phyloP scores from a whole-genome alignment of 805 yeast genomes.

The Cyberlindnera misumaiensis region DNA sequence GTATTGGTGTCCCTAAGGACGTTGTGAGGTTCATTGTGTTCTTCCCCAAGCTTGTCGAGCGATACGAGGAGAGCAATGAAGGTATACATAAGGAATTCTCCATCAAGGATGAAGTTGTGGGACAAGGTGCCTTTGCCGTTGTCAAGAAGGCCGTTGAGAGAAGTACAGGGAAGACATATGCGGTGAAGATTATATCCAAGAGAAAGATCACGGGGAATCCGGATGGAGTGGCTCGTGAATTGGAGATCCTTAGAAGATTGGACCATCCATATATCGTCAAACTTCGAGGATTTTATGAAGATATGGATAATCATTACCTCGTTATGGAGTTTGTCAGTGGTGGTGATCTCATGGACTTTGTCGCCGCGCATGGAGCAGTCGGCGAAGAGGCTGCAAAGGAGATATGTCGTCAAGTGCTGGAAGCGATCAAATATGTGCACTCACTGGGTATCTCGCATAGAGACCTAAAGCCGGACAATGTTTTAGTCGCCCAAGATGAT shows the following conservation, averaged over 20 bases:
- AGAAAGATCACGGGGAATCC: conserved; percentile 72
- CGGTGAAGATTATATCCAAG: conserved; percentile 84
- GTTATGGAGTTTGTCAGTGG: conserved; percentile 96
- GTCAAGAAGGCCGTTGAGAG: conserved; percentile 89
- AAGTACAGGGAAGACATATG: conserved; percentile 75
- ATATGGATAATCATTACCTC: conserved; percentile 68
- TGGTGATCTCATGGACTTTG: conserved; percentile 97
- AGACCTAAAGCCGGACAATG: conserved; percentile 94
- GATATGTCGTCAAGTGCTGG: conserved; percentile 74
- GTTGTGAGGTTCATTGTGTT: conserved; percentile 42
- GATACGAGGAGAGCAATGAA: conserved; percentile 13
- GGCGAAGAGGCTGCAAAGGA: conserved; percentile 89
- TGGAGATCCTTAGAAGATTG: conserved; percentile 68
- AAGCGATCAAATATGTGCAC: conserved; percentile 85
- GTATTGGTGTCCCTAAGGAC: conserved; percentile 76
- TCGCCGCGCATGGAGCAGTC: conserved; percentile 84
- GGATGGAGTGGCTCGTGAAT: conserved; percentile 69
- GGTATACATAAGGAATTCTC: conserved; percentile 70
- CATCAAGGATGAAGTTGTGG: conserved; percentile 77
- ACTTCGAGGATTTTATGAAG: conserved; percentile 81
- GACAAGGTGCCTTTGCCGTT: conserved; percentile 98
- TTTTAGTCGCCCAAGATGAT: conserved; percentile 81
- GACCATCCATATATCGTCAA: conserved; percentile 83
- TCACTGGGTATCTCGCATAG: conserved; percentile 89
- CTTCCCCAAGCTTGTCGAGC: conserved; percentile 22